Evolutionary conservation across 2,329 filamentous ascomycete species (phyloP), one percentile per base, ranked within the genome.

Genomic region (Huntiella bhutanensis): DNA sequence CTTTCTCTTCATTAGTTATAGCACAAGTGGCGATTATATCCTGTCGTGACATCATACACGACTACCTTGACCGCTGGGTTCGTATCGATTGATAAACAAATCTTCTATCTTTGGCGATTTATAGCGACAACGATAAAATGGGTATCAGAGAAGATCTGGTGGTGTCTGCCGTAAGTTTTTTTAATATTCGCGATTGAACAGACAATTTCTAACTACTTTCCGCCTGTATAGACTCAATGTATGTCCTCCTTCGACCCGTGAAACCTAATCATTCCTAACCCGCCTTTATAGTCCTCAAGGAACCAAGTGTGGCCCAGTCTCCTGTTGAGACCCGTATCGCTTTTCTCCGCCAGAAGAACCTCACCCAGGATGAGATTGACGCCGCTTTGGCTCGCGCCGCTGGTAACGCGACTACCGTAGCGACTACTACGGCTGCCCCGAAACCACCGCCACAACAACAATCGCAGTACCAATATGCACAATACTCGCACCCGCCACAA

Each of bases 361-460:
- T 98, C 46, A 96, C 88, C 1, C 82, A 91, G 60, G 88, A 96
- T 63, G 92, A 98, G 64, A 82, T 98, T 56, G 83, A 91, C 58
- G 69, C 75, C 34, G 82, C 92, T 12, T 71, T 98, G 53, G 72
- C 82, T 37, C 77, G 88, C 56, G 77, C 76, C 41, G 77, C 80
- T 52, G 37, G 91, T 57, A 69, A 75, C 35, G 82, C 91, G 12
- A 71, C 96, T 53, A 71, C 82, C 37, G 77, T 87, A 57, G 76
- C 76, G 40, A 77, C 80, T 52, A 59, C 66, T 39, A 63, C 65
- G 33, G 61, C 64, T 15, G 43, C 54, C 45, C 57, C 62, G 58
- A 48, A 56, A 57, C 33, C 62, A 51, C 65, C 58, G 50, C 64
- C 64, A 58, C 69, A 62, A 53, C 68, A 64, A 51, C 38, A 39